Evolutionary conservation across 2,329 filamentous ascomycete genomes (phyloP).

Genomic region (Colletotrichum ledebouriae): DNA sequence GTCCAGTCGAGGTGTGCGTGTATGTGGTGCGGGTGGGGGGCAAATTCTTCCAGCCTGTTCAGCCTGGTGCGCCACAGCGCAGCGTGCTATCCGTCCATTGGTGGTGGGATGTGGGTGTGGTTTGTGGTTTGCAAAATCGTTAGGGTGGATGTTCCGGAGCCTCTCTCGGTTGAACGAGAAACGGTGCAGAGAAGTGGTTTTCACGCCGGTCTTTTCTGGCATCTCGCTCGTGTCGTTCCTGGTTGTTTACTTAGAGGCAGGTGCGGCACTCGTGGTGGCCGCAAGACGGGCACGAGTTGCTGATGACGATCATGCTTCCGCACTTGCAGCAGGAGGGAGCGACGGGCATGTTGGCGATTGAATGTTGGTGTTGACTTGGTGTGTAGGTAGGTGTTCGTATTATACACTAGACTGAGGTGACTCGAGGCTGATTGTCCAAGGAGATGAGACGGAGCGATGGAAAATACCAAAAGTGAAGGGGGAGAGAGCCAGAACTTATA

Average conservation of each 20-base stretch:
- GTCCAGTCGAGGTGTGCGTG: neutral
- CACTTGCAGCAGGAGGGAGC: slow-evolving; percentile 69
- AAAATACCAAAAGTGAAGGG: neutral
- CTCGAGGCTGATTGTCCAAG: slow-evolving; percentile 11
- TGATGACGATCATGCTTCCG: slow-evolving; percentile 69
- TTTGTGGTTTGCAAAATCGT: slow-evolving; percentile 19
- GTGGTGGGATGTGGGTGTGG: slow-evolving; percentile 1
- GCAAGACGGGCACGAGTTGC: slow-evolving; percentile 65
- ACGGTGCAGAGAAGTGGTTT: slow-evolving; percentile 1
- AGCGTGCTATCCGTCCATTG: slow-evolving; percentile 9
- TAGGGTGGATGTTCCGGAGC: slow-evolving; percentile 22
- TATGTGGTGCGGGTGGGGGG: neutral
- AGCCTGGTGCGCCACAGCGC: slow-evolving; percentile 22
- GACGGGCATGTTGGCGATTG: slow-evolving; percentile 55
- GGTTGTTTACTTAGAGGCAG: slow-evolving; percentile 53
- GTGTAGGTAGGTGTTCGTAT: slow-evolving; percentile 38
- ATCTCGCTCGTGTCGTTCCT: neutral
- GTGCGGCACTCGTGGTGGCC: slow-evolving; percentile 64
- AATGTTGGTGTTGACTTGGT: slow-evolving; percentile 22
- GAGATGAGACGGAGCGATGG: neutral
- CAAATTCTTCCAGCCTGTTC: neutral
- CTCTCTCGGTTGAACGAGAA: slow-evolving; percentile 37
- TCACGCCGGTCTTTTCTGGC: neutral
- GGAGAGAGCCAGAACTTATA: slow-evolving; percentile 38
- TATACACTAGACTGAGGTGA: slow-evolving; percentile 6